Conservation (phyloP, 805 yeast genomes). For the Pichia scutulata region DNA sequence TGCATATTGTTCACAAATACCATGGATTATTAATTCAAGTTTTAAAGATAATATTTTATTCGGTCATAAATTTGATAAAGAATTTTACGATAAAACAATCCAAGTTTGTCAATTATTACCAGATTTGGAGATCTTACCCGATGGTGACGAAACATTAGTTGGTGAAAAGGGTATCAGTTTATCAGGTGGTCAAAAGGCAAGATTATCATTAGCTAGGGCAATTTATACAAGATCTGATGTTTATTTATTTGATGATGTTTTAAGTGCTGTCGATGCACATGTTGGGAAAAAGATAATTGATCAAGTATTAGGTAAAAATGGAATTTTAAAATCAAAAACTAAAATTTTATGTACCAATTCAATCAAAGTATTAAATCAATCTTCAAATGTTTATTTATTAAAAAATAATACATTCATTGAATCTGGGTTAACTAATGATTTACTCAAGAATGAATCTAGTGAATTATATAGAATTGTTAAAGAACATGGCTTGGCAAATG, state of each 20-base stretch:
- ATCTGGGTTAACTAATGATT: constrained; percentile 40
- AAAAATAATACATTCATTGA: constrained; percentile 50
- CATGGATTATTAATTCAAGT: constrained; percentile 95
- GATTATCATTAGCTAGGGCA: constrained; percentile 90
- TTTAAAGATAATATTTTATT: constrained; percentile 84
- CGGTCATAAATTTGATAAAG: constrained; percentile 77
- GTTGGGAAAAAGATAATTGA: constrained; percentile 81
- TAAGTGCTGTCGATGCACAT: constrained; percentile 96
- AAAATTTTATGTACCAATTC: constrained; percentile 53
- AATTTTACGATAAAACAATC: constrained; percentile 70
- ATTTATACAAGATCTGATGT: constrained; percentile 92
- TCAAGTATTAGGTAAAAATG: constrained; percentile 38
- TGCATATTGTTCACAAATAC: constrained; percentile 63
- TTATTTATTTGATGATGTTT: constrained; percentile 81
- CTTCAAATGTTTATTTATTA: constrained; percentile 54
- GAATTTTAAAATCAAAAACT: constrained; percentile 45
- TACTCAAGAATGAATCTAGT: constrained; percentile 18
- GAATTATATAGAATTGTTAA: constrained; percentile 29
- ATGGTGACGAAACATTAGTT: constrained; percentile 85
- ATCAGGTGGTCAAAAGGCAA: constrained; percentile 97
- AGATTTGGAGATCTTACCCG: constrained; percentile 73
- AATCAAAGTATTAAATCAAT: constrained; percentile 45
- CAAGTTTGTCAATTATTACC: constrained; percentile 80
- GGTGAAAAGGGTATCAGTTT: constrained; percentile 96
- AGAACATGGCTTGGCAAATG: constrained; percentile 29